Base-by-base conservation (phyloP, 2,329 filamentous ascomycete genomes). In the Xylariaceae sp. region DNA sequence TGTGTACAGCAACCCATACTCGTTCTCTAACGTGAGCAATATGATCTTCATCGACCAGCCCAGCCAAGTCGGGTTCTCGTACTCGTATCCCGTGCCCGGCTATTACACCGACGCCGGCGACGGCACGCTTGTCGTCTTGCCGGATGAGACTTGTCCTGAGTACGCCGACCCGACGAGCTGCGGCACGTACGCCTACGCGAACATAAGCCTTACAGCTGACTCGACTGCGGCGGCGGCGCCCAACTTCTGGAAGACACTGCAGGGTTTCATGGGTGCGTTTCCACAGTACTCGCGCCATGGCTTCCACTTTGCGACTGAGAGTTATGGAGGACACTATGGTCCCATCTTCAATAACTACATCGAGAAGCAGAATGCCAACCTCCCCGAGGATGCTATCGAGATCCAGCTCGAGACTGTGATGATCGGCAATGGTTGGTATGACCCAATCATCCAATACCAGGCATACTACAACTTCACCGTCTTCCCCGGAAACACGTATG, bases 221-320 rank as follows among this genome's bases (percentile, higher is more conserved):
- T 68, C 68, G 7, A 82, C 77, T 1, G 53, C 65, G 14, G 65
- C 62, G 43, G 77, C 78, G 2, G 79, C 79, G 3, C 76, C 76
- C 1, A 75, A 75, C 44, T 78, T 83, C 65, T 83, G 76, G 75
- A 77, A 75, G 60, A 78, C 76, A 0, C 57, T 82, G 21, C 79
- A 82, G 55, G 79, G 77, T 1, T 83, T 83, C 61, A 79, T 81
- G 72, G 79, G 79, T 2, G 79, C 72, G 1, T 82, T 83, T 57
- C 79, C 71, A 1, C 58, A 73, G 47, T 75, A 74, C 53, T 64
- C 70, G 0, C 64, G 72, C 17, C 65, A 72, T 35, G 72, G 71
- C 0, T 75, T 81, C 55, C 72, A 74, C 55, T 78, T 81, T 52
- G 66, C 76, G 1, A 77, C 75, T 0, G 77, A 81, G 58, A 74